Percentiles rank a stretch among this genome's conserved stretches.
Conservation (phyloP, 1,284 basidiomycete genomes). For the Trichosporon sp. region DNA sequence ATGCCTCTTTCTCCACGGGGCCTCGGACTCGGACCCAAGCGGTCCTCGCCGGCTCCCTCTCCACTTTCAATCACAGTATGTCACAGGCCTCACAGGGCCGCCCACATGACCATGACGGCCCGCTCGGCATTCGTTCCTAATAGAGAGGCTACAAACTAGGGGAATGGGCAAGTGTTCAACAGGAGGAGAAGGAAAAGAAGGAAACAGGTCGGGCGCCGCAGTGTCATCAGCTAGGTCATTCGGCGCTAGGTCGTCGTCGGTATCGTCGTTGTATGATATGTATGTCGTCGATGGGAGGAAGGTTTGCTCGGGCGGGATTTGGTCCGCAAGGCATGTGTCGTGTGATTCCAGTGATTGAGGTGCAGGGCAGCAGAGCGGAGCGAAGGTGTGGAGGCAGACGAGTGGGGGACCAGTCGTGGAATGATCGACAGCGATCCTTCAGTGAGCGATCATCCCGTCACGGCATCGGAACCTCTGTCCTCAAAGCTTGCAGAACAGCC, state of each 20-base stretch:
- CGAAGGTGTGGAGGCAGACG: neutral
- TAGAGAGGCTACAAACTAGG: neutral
- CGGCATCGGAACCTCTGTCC: too few species aligned
- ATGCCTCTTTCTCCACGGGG: constrained; percentile 13
- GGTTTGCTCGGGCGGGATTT: neutral
- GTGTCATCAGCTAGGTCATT: neutral
- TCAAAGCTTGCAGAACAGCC: too few species aligned
- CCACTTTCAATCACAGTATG: neutral
- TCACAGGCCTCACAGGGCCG: neutral
- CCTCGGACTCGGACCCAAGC: constrained; percentile 1
- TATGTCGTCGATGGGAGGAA: neutral
- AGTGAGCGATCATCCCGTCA: too few species aligned
- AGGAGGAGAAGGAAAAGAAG: neutral
- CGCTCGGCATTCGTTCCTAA: neutral
- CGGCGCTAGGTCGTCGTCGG: neutral
- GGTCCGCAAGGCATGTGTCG: neutral
- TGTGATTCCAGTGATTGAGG: neutral
- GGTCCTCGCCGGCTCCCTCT: neutral
- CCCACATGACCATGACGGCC: neutral
- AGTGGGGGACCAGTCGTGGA: neutral
- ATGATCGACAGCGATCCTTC: too few species aligned
- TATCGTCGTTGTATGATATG: neutral
- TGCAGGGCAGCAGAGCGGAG: too few species aligned
- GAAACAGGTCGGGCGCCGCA: neutral
- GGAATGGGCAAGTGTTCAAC: neutral